A percentile compares a stretch with the other conserved stretches of the same genome.
Conservation (phyloP, 176 grass and related monocot species). For the Oryza australiensis region DNA sequence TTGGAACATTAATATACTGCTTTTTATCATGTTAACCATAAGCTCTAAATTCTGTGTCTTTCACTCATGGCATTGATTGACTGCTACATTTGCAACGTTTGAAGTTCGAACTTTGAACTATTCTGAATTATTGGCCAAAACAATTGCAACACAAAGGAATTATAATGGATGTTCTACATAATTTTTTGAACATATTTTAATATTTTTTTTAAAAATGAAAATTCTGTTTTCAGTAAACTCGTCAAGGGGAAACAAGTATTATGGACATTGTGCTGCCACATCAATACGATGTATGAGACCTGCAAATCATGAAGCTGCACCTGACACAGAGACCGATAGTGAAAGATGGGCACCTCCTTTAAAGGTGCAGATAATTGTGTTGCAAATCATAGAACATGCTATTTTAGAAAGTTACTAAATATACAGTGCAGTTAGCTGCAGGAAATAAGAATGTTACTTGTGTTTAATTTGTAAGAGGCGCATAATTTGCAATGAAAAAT, state of each 20-base stretch:
- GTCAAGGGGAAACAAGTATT: slow-evolving; percentile 82
- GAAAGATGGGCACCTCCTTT: slow-evolving; percentile 76
- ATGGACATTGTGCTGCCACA: slow-evolving; percentile 48
- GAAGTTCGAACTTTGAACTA: not conserved
- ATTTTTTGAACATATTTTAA: not conserved
- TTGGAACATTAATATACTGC: not conserved
- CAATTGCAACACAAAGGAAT: not conserved
- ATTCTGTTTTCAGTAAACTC: slow-evolving; percentile 64
- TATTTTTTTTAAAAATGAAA: not conserved
- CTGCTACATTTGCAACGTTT: not conserved
- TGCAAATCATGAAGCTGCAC: slow-evolving; percentile 63
- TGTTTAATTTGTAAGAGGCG: not conserved
- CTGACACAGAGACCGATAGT: slow-evolving; percentile 71
- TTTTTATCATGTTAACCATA: not conserved
- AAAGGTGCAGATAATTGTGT: slow-evolving; percentile 44
- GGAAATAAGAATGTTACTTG: not conserved
- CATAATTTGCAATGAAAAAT: not conserved
- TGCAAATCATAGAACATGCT: not conserved
- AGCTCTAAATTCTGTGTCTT: not conserved
- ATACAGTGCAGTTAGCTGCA: not conserved
- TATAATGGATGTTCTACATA: not conserved
- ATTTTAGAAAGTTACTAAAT: not conserved
- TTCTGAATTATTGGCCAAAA: not conserved
- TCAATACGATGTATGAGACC: slow-evolving; percentile 49
- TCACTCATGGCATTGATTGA: not conserved